Evolutionary conservation across 2,329 filamentous ascomycete genomes (phyloP).

Genomic region (Stachybotrys chlorohalonatus): DNA sequence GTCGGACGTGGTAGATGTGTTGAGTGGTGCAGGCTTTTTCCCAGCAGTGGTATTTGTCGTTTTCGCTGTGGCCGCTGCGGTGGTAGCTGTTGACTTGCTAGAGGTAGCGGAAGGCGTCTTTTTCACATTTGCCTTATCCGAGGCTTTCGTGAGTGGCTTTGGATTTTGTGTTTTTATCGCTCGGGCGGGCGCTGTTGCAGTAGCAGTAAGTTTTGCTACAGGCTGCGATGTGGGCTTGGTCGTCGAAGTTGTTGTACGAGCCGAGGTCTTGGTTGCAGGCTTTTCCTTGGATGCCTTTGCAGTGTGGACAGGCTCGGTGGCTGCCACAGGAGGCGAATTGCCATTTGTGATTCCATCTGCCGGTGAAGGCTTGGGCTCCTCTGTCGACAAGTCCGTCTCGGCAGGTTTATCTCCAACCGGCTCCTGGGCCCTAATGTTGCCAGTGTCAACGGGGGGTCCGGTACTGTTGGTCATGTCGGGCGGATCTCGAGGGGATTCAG

Average conservation of each 20-base stretch:
- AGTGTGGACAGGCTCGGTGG: slow-evolving; percentile 6
- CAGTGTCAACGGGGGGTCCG: slow-evolving; percentile 24
- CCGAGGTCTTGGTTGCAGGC: slow-evolving; percentile 7
- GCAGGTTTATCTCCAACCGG: slow-evolving; percentile 27
- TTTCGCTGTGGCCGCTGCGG: slow-evolving; percentile 11
- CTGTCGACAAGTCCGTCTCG: slow-evolving; percentile 12
- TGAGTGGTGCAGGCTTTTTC: slow-evolving; percentile 35
- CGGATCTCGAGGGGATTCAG: slow-evolving; percentile 29
- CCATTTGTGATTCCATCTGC: background rate
- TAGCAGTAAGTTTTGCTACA: slow-evolving; percentile 10
- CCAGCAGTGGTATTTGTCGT: slow-evolving; percentile 19
- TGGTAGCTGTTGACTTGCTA: slow-evolving; percentile 10
- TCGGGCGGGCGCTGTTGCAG: slow-evolving; percentile 12
- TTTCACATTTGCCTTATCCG: slow-evolving; percentile 16
- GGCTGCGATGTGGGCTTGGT: slow-evolving; percentile 6
- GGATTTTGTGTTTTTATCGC: slow-evolving; percentile 12
- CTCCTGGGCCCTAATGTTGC: slow-evolving; percentile 29
- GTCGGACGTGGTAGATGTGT: slow-evolving; percentile 25
- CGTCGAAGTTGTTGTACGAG: slow-evolving; percentile 10
- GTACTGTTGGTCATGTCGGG: slow-evolving; percentile 7
- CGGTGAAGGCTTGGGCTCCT: background rate
- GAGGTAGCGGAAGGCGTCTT: slow-evolving; percentile 22
- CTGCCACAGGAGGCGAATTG: slow-evolving; percentile 3
- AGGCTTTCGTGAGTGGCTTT: slow-evolving; percentile 19
- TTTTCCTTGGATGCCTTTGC: slow-evolving; percentile 13